phyloP scores from a whole-genome alignment of 1,284 basidiomycete species.

The Fistulina hepatica region DNA sequence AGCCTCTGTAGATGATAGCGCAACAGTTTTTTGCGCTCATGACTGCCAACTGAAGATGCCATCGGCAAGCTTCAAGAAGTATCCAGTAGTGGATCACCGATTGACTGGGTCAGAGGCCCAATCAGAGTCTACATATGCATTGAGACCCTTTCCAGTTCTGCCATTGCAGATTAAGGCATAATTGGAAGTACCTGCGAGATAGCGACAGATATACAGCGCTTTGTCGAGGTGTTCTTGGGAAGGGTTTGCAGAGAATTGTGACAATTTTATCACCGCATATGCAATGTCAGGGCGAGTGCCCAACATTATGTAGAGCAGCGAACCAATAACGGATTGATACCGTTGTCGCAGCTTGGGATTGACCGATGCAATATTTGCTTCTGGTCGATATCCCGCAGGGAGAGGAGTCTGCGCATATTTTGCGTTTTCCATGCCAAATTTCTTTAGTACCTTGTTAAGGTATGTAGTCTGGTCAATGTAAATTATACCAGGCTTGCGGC shows the following conservation, averaged over 20 bases:
- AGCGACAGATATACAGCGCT: constrained; percentile 17
- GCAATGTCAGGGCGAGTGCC: constrained; percentile 25
- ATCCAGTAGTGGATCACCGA: constrained; percentile 12
- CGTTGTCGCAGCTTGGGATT: constrained; percentile 3
- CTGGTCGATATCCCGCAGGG: constrained; percentile 5
- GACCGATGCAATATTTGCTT: not conserved
- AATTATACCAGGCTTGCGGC: not conserved
- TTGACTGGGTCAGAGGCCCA: constrained; percentile 5
- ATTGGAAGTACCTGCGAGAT: constrained; percentile 11
- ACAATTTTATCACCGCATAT: constrained; percentile 17
- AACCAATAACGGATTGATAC: constrained; percentile 16
- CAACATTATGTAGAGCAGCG: constrained; percentile 22
- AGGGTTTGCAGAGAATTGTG: constrained; percentile 17
- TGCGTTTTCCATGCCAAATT: constrained; percentile 5
- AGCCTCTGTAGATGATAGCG: constrained; percentile 10
- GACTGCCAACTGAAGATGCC: constrained; percentile 12
- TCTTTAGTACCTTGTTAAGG: constrained; percentile 7
- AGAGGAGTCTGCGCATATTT: constrained; percentile 8
- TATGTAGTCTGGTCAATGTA: constrained; percentile 7
- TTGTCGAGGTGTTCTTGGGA: constrained; percentile 15
- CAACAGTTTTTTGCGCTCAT: constrained; percentile 9
- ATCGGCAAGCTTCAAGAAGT: constrained; percentile 6
- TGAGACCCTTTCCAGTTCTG: constrained; percentile 9
- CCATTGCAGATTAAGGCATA: constrained; percentile 18
- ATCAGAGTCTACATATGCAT: constrained; percentile 9